A percentile compares a stretch with the other conserved stretches of the same genome.
These are phyloP conservation scores for Linderniella brevidens DNA, from an alignment of 257 asterid genomes.

Conservation along the genomic window DNA sequence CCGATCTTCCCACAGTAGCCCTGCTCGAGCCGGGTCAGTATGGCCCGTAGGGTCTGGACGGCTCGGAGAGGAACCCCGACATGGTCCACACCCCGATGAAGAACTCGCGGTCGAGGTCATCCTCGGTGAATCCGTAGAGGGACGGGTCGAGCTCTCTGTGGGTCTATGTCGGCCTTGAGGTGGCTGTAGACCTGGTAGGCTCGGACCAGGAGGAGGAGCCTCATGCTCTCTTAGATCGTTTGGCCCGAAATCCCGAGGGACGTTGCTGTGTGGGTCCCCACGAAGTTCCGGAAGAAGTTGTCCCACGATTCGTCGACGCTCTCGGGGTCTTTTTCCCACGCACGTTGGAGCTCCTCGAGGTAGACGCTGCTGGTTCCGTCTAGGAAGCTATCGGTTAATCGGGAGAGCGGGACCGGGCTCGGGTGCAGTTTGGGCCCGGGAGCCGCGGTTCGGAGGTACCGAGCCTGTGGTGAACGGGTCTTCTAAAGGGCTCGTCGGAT, in stretches of 20 bases:
- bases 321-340: constrained; percentile 91
- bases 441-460: constrained; percentile 44
- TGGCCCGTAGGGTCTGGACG: constrained; percentile 80
- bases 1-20: constrained; percentile 92
- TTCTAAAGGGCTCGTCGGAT: constrained; percentile 42
- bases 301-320: constrained; percentile 99
- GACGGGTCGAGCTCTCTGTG: constrained; percentile 84
- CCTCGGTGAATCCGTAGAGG: constrained; percentile 76
- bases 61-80: constrained; percentile 94
- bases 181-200: constrained; percentile 96
- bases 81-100: constrained; percentile 91
- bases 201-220: constrained; percentile 73
- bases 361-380: constrained; percentile 98
- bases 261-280: constrained; percentile 72
- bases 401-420: constrained; percentile 83
- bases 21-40: constrained; percentile 82
- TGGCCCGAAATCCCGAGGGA: constrained; percentile 96
- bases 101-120: constrained; percentile 91
- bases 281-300: constrained; percentile 84
- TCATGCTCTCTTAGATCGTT: constrained; percentile 95
- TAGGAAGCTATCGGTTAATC: constrained; percentile 87
- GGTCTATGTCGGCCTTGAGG: constrained; percentile 86
- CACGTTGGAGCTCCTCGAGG: constrained; percentile 92
- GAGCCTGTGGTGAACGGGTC: constrained; percentile 21
- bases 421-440: constrained; percentile 61